Evolutionary conservation across 805 yeast genomes (phyloP), one percentile per base, ranked within the genome.

Genomic region (Saturnispora sekii): DNA sequence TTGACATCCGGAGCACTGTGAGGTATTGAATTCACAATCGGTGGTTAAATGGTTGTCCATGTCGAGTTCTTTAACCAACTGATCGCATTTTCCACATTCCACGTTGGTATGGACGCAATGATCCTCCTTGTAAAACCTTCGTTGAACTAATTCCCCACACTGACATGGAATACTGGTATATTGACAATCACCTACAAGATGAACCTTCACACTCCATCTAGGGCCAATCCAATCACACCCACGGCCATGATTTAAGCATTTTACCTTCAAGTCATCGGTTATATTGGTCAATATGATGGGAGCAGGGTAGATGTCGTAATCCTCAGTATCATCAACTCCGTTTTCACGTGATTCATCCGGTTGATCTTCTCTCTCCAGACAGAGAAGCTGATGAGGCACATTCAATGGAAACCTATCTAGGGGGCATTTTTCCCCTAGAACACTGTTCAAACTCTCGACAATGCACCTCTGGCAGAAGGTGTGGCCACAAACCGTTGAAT

Each of bases 401-500:
- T 41, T 60, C 35, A 81, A 52, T 3, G 70, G 66, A 3, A 74
- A 73, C 41, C 86, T 61, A 60, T 81, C 86, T 29, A 80, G 62
- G 0, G 87, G 87, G 58, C 87, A 80, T 39, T 57, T 57, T 43
- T 50, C 58, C 37, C 57, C 70, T 38, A 68, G 53, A 43, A 59
- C 56, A 16, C 66, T 55, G 44, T 62, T 67, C 21, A 74, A 57
- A 38, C 74, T 67, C 50, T 72, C 77, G 42, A 57, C 52, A 4
- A 80, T 63, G 53, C 87, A 80, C 10, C 61, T 65, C 45, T 66
- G 65, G 58, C 88, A 81, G 52, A 80, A 81, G 0, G 83, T 77
- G 55, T 81, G 87, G 1, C 84, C 83, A 61, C 88, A 81, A 1
- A 67, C 58, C 1, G 87, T 81, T 5, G 80, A 73, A 49, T 71